Evolutionary conservation across 306 rosid genomes (phyloP).

Genomic region (Vachellia pachyceras): DNA sequence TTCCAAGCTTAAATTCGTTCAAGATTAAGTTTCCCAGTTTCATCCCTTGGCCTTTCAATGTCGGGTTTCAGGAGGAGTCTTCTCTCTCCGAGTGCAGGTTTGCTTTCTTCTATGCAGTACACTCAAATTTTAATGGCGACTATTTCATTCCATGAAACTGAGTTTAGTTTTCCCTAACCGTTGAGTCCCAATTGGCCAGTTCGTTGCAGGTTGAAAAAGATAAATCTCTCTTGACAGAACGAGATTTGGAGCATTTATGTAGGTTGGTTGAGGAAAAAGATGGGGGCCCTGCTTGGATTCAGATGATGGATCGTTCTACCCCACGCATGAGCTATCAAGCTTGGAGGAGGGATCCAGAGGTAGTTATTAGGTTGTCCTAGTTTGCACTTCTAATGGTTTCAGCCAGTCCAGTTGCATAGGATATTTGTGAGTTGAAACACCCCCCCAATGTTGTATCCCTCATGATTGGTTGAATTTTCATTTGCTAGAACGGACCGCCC

Average conservation of each 20-base stretch:
- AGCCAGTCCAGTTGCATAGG: not conserved
- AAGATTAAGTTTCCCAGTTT: constrained; percentile 51
- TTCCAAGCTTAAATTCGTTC: constrained; percentile 50
- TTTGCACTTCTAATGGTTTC: not conserved
- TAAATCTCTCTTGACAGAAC: constrained; percentile 42
- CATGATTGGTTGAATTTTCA: not conserved
- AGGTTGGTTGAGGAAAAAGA: constrained; percentile 64
- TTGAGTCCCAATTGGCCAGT: constrained; percentile 37
- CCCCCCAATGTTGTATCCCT: too few species aligned
- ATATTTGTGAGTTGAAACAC: not conserved
- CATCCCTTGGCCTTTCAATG: constrained; percentile 45
- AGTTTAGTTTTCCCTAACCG: constrained; percentile 3
- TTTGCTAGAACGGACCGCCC: constrained; percentile 58
- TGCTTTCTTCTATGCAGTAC: constrained; percentile 19
- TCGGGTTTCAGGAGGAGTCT: not conserved
- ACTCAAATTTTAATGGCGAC: not conserved
- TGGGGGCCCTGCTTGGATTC: constrained; percentile 89
- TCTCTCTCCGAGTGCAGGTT: constrained; percentile 48
- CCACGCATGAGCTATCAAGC: constrained; percentile 78
- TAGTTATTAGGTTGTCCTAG: constrained; percentile 3
- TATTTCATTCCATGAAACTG: not conserved
- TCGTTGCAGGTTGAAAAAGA: constrained; percentile 48
- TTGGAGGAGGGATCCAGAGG: constrained; percentile 59
- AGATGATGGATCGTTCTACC: constrained; percentile 95
- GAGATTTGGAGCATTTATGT: constrained; percentile 56